Evolutionary conservation across 164 flowering plant species (phyloP), one percentile per base, ranked within the genome.

Genomic region (Aristolochia fimbriata): DNA sequence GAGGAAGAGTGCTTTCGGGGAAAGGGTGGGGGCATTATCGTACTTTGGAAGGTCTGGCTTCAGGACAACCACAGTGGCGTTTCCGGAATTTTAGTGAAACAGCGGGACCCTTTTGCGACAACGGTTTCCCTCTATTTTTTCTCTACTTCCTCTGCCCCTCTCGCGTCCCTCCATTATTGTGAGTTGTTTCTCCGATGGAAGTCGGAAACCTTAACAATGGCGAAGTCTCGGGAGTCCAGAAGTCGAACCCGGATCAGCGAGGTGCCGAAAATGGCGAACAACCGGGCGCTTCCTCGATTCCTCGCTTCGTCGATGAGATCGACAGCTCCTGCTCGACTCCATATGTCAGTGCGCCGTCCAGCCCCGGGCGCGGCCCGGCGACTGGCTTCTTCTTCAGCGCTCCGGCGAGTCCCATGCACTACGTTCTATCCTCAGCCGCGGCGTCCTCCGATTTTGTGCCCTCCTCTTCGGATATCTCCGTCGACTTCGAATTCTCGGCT

Each of bases 271-370:
- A 62, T 60, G 76, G 68, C 31, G 73, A 56, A 16, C 1, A 48
- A 0, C 15, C 6, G 8, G 17, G 51, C 23, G 1, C 55, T 37
- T 21, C 55, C 0, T 65, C 57, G 41, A 13, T 15, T 25, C 67
- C 65, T 0, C 45, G 2, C 43, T 60, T 66, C 66, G 27, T 41
- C 7, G 75, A 76, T 14, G 80, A 76, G 20, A 50, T 80, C 49
- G 91, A 80, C 68, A 80, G 86, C 58, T 57, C 72, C 17, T 83
- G 91, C 62, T 85, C 92, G 14, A 83, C 85, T 22, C 92, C 88
- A 1, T 86, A 77, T 68, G 87, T 80, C 51, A 76, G 82, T 60
- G 88, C 88, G 0, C 92, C 85, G 6, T 82, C 92, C 0, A 83
- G 86, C 31, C 87, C 87, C 5, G 81, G 78, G 31, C 76, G 79